These are phyloP conservation scores for Saccharomycopsis sp. DNA, from an alignment of 805 yeast genomes.

Conservation along the genomic window DNA sequence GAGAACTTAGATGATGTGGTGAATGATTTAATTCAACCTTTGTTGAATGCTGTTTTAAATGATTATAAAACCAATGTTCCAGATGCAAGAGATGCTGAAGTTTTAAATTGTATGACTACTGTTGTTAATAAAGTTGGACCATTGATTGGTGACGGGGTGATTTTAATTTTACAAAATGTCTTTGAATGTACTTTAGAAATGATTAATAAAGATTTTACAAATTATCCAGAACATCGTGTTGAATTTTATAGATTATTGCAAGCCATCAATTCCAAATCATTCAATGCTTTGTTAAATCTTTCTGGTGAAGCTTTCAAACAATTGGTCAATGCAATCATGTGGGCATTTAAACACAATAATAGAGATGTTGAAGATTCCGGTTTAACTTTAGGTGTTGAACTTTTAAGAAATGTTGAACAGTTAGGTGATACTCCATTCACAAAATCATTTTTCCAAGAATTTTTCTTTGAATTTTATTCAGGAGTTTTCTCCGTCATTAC, in stretches of 20 bases:
- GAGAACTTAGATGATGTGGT: conserved; percentile 80
- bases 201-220: conserved; percentile 93
- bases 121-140: conserved; percentile 81
- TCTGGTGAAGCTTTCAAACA: conserved; percentile 90
- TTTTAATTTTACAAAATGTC: conserved; percentile 76
- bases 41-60: conserved; percentile 74
- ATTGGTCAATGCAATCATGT: conserved; percentile 84
- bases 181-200: conserved; percentile 90
- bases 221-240: conserved; percentile 95
- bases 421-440: conserved; percentile 63
- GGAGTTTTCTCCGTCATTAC: conserved; percentile 92
- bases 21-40: conserved; percentile 68
- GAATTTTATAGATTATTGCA: conserved; percentile 87
- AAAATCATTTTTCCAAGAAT: conserved; percentile 77
- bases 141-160: conserved; percentile 82
- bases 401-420: conserved; percentile 69
- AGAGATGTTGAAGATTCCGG: conserved; percentile 95
- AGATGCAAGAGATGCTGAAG: conserved; percentile 97
- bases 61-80: conserved; percentile 87
- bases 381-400: conserved; percentile 69
- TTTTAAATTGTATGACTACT: conserved; percentile 87
- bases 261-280: conserved; percentile 76
- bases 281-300: conserved; percentile 74
- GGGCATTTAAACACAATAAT: conserved; percentile 98
- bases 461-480: conserved; percentile 77